Conservation (phyloP, 306 rosid genomes). For the Purshia tridentata region DNA sequence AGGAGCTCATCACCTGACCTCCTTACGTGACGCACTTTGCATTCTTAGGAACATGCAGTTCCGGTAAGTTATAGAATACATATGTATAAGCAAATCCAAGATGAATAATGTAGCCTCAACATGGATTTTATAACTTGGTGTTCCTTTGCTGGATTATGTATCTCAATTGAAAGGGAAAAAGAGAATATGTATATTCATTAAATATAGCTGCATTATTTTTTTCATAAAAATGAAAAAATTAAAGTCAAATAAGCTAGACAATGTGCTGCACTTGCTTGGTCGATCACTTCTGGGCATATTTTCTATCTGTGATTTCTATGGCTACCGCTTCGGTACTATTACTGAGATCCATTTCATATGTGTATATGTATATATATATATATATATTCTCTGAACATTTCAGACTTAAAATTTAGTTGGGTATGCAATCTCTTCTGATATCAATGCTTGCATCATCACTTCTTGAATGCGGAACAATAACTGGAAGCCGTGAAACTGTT, state of each 20-base stretch:
- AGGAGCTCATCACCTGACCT: neutral
- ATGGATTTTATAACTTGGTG: neutral
- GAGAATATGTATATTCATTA: neutral
- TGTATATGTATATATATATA: neutral
- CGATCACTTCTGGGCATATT: slow-evolving; percentile 3
- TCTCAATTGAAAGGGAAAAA: neutral
- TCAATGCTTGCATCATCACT: no score
- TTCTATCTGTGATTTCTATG: neutral
- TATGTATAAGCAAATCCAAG: neutral
- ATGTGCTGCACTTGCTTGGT: slow-evolving; percentile 7
- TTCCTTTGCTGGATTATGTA: neutral
- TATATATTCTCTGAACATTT: neutral
- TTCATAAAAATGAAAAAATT: neutral
- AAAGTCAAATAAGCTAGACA: neutral
- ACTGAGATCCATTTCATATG: neutral
- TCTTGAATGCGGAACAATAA: no score
- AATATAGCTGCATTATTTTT: neutral
- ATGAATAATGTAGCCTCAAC: neutral
- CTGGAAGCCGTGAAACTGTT: no score
- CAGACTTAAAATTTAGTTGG: neutral
- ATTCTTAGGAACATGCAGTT: neutral
- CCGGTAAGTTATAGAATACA: slow-evolving; percentile 6
- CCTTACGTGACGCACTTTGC: neutral
- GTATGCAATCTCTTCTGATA: neutral
- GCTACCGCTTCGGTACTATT: neutral